Base-by-base conservation (phyloP, 2,329 filamentous ascomycete genomes). In the Alternaria brassicae region DNA sequence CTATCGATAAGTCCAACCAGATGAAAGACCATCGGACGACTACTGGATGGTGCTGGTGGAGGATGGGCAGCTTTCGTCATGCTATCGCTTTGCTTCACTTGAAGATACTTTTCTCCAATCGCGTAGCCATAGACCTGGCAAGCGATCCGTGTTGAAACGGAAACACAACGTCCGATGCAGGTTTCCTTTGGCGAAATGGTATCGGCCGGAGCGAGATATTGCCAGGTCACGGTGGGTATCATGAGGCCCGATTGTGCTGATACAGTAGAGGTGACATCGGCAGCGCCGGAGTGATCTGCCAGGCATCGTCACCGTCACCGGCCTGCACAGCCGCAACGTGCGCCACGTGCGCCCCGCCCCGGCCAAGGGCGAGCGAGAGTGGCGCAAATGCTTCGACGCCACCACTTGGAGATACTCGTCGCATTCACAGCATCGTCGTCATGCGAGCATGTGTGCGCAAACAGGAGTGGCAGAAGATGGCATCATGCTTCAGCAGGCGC, bases 401-500 rank as follows among this genome's bases (percentile, higher is more conserved):
- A 60, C 56, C 58, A 60, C 56, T 60, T 50, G 6, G 39, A 2
- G 9, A 17, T 21, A 15, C 27, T 32, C 37, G 28, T 34, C 34
- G n/a, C 47, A 34, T n/a, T 40, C 28, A 13, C 45, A 40, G 36
- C 59, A 49, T 34, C 58, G 36, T 37, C 58, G 49, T 55, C 61
- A 50, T 61, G 23, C 32, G 55, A 12, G 53, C 53, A 40, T 42
- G 30, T 53, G 58, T 60, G 66, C 66, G 58, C 61, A 62, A 58
- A 53, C 61, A 67, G 49, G 52, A 63, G 39, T 59, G 56, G 52
- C 61, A 39, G 56, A 53, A 44, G 34, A 44, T 60, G 49, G 45
- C 57, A 59, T 58, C 51, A 42, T 72, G 72, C 69, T 72, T 72
- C 74, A 76, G 74, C 69, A 77, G 58, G 73, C 74, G 75, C 75